A percentile compares a stretch with the other conserved stretches of the same genome.
Evolutionary conservation across 306 rosid species (phyloP).

Genomic region (Luffa aegyptiaca): DNA sequence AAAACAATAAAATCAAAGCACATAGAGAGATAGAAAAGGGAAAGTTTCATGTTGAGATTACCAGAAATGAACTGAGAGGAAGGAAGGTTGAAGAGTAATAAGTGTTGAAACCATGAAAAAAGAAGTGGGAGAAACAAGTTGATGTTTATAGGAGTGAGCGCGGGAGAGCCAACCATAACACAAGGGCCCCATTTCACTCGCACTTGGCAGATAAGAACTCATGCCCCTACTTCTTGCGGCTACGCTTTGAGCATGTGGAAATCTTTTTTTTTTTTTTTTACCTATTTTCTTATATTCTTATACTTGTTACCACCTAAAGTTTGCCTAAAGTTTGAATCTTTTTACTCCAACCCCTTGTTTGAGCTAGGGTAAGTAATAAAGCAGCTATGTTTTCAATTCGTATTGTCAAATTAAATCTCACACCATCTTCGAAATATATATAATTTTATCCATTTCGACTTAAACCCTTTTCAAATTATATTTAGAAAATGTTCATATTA

Average conservation of each 20-base stretch:
- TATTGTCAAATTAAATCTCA: no score
- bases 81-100: neutral
- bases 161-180: conserved; percentile 22
- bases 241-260: conserved; percentile 12
- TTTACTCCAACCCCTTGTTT: neutral
- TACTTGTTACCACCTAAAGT: neutral
- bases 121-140: conserved; percentile 3
- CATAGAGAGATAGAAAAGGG: neutral
- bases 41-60: neutral
- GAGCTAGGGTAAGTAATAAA: no score
- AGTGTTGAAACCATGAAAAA: conserved; percentile 9
- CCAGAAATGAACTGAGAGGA: neutral
- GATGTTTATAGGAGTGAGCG: conserved; percentile 25
- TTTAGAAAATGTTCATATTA: no score
- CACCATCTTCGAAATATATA: no score
- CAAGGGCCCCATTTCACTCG: conserved; percentile 22
- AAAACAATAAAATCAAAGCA: neutral
- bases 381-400: no score
- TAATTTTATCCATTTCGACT: neutral
- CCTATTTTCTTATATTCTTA: neutral
- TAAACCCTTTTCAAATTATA: neutral
- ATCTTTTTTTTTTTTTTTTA: neutral
- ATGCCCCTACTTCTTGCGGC: neutral
- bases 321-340: neutral
- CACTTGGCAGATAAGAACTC: conserved; percentile 67